Evolutionary conservation across 2,329 filamentous ascomycete species (phyloP).

Genomic region (Neospermospora avenae): DNA sequence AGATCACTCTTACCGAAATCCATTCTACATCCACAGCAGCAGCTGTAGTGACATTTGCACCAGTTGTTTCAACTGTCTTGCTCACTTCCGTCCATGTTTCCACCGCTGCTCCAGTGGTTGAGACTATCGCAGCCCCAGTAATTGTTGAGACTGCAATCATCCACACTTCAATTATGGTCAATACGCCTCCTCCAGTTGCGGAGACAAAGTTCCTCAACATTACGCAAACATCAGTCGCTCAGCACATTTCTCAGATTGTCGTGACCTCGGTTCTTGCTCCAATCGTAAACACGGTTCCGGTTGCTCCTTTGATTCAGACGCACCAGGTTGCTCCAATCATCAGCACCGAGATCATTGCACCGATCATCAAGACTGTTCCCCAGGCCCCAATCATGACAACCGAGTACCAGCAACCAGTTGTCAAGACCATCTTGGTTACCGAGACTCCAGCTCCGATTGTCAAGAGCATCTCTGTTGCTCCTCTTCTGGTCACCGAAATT

Average conservation of each 20-base stretch:
- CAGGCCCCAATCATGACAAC: neutral
- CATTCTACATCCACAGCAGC: neutral
- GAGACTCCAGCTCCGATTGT: neutral
- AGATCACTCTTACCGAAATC: neutral
- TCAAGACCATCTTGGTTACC: constrained; percentile 2
- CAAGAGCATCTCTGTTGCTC: constrained; percentile 1
- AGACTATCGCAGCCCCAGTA: neutral
- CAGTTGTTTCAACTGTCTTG: neutral
- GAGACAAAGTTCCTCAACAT: neutral
- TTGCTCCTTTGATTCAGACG: neutral
- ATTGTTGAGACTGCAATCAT: neutral
- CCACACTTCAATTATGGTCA: constrained; percentile 3
- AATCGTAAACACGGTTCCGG: neutral
- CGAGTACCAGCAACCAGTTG: constrained; percentile 1
- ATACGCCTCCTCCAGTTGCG: constrained; percentile 1
- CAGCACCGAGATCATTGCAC: constrained; percentile 4
- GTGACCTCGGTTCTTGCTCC: neutral
- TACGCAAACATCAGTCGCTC: neutral
- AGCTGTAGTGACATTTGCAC: constrained; percentile 1
- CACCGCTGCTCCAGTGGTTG: neutral
- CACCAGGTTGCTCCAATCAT: constrained; percentile 4
- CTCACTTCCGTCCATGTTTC: neutral
- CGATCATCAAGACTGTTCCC: neutral
- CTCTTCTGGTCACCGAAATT: neutral
- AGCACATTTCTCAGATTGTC: neutral